Base-by-base conservation (phyloP, 768 basidiomycete genomes). In the Dictyophora rubrovolvata region DNA sequence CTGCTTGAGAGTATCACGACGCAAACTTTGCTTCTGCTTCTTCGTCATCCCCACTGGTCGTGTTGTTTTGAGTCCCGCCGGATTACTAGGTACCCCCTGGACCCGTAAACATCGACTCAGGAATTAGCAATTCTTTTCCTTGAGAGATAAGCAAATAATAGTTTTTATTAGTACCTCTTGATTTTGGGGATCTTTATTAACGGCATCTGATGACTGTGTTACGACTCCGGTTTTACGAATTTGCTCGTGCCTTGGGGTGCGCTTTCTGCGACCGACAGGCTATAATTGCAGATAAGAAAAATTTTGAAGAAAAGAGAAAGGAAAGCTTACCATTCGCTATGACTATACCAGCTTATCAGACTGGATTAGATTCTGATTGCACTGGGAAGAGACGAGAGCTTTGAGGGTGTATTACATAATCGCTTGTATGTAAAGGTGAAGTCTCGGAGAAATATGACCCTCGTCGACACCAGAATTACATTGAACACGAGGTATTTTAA, bases 1-100 rank as follows among this genome's bases (percentile, higher is more conserved):
- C 73, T 83, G 75, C 48, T 89, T 66, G 63, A 91, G 86, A 3
- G 81, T 75, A 62, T 87, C 81, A 53, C 82, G 83, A 68, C 84
- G 89, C 56, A 81, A 63, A 17, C 78, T 75, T 55, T 79, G 79
- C 68, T 84, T 89, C 59, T 79, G 82, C 66, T 85, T 89, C 71
- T 91, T 91, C 62, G 70, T 79, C 52, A 74, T 61, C 17, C 53
- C 50, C n/a, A n/a, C n/a, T 22, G 63, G 57, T 18, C 60, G 66
- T 37, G 73, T 70, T 12, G 65, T 37, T 17, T 63, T 55, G 50
- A 66, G 42, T 12, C n/a, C 10, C 2, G 14, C 11, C n/a, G n/a
- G 10, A 4, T 42, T 42, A n/a, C n/a, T n/a, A 9, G 42, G n/a
- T 42, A 14, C 42, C 11, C 42, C 11, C 12, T 28, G 28, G 2